A percentile compares a stretch with the other conserved stretches of the same genome.
Evolutionary conservation across 768 basidiomycete genomes (phyloP).

Genomic region (Termitomyces sp.): DNA sequence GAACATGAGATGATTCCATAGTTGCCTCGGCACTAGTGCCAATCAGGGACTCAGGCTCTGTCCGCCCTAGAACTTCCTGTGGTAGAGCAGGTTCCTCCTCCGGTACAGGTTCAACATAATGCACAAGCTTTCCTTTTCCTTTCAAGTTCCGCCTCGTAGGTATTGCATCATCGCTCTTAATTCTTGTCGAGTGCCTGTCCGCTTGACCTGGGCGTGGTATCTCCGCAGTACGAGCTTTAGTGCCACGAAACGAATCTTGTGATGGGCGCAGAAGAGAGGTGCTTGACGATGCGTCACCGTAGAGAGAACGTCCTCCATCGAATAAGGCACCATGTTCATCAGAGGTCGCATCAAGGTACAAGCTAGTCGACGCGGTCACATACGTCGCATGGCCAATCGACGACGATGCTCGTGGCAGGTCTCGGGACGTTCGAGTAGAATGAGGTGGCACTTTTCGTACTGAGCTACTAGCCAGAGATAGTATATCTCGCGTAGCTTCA

Average conservation of each 20-base stretch:
- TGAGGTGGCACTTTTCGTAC: not conserved
- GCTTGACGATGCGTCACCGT: conserved; percentile 11
- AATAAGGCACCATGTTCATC: not conserved
- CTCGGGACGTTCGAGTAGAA: conserved; percentile 1
- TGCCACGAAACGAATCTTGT: not conserved
- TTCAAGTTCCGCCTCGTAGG: conserved; percentile 21
- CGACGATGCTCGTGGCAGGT: conserved; percentile 6
- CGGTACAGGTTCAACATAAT: conserved; percentile 27
- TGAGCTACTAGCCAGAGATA: conserved; percentile 6
- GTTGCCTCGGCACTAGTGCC: conserved; percentile 63
- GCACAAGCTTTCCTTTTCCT: conserved; percentile 31
- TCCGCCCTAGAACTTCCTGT: conserved; percentile 59
- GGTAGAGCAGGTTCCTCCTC: conserved; percentile 43
- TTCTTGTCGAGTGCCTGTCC: conserved; percentile 10
- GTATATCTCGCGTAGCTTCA: conserved; percentile 12
- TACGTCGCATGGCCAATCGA: conserved; percentile 18
- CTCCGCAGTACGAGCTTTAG: conserved; percentile 13
- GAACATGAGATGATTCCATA: conserved; percentile 10
- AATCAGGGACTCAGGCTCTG: conserved; percentile 42
- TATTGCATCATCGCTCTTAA: conserved; percentile 8
- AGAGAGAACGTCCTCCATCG: conserved; percentile 5
- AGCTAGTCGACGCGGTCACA: conserved; percentile 20
- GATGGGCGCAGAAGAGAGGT: conserved; percentile 14
- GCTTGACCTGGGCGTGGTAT: conserved; percentile 15
- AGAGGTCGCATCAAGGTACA: conserved; percentile 3